These are phyloP conservation scores for Aspergillus sp. DNA, from an alignment of 2,329 filamentous ascomycete species.

Conservation along the genomic window DNA sequence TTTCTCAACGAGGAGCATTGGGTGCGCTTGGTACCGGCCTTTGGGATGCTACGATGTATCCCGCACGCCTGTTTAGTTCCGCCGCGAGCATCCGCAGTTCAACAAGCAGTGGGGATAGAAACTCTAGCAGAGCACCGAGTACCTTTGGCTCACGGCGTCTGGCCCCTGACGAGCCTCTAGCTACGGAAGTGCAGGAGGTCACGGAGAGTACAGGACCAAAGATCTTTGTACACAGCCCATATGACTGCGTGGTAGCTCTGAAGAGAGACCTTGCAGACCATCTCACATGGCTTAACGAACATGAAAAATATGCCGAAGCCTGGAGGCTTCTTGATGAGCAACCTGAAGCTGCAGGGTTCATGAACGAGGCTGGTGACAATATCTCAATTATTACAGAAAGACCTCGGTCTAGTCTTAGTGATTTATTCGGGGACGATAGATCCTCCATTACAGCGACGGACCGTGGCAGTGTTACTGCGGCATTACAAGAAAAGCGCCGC, in stretches of 20 bases:
- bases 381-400: constrained; percentile 32
- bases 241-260: constrained; percentile 90
- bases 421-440: constrained; percentile 73
- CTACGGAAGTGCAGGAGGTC: constrained; percentile 49
- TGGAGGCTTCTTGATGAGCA: constrained; percentile 89
- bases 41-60: constrained; percentile 89
- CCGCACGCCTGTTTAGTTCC: constrained; percentile 82
- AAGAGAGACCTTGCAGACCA: constrained; percentile 85
- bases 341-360: constrained; percentile 63
- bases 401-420: constrained; percentile 50
- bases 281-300: constrained; percentile 79
- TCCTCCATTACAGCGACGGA: constrained; percentile 63
- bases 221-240: constrained; percentile 94
- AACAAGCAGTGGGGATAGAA: constrained; percentile 56
- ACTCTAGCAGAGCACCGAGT: constrained; percentile 50
- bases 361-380: constrained; percentile 37
- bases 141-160: constrained; percentile 57
- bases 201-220: constrained; percentile 63
- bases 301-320: constrained; percentile 75
- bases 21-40: constrained; percentile 74
- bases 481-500: constrained; percentile 82
- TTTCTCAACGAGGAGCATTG: constrained; percentile 69
- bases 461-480: constrained; percentile 60
- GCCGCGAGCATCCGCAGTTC: constrained; percentile 71
- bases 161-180: constrained; percentile 39